Evolutionary conservation across 108 stramenopile genomes (phyloP).

Genomic region (Fragilaria crotonensis): DNA sequence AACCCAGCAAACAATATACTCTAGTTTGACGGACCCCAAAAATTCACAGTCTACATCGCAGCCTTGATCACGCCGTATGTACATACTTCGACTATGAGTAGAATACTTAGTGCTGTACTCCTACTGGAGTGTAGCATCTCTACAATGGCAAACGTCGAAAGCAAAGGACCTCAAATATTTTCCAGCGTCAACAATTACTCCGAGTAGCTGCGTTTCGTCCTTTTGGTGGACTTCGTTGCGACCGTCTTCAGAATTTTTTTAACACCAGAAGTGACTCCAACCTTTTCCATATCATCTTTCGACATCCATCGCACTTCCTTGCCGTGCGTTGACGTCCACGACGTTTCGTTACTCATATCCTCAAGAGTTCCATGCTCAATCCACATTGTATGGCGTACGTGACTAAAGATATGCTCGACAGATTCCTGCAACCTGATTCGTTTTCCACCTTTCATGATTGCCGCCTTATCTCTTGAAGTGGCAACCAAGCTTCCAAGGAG

Average conservation of each 20-base stretch:
- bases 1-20: no score
- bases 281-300: slow-evolving; percentile 54
- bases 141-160: no score
- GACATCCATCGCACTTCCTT: slow-evolving; percentile 67
- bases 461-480: neutral
- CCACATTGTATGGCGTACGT: slow-evolving; percentile 72
- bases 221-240: no score
- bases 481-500: slow-evolving; percentile 18
- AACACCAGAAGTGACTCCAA: slow-evolving; percentile 79
- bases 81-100: no score
- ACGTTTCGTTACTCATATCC: neutral
- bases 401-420: slow-evolving; percentile 72
- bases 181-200: no score
- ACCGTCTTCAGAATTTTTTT: slow-evolving; percentile 59
- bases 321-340: slow-evolving; percentile 39
- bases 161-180: no score
- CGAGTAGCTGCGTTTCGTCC: no score
- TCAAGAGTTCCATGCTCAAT: slow-evolving; percentile 27
- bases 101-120: no score
- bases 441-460: slow-evolving; percentile 7
- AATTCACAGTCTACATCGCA: no score
- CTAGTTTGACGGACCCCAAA: no score
- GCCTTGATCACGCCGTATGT: no score
- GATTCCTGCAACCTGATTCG: neutral
- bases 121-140: no score